Evolutionary conservation across 202 grass and related monocot species (phyloP).

Genomic region (Schoenoplectus tabernaemontani): DNA sequence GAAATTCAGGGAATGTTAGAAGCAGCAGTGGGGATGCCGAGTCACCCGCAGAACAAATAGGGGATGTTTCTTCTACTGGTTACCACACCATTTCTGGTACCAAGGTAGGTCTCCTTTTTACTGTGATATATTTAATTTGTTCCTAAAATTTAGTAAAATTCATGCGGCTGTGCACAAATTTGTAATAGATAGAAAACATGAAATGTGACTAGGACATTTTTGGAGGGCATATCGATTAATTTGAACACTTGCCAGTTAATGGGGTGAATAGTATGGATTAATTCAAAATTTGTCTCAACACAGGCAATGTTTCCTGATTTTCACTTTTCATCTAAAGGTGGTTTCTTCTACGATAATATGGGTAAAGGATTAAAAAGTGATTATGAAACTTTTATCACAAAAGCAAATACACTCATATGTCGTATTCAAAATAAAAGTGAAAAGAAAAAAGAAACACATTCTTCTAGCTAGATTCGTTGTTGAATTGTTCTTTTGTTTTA

Average conservation of each 20-base stretch:
- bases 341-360: neutral
- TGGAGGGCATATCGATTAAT: neutral
- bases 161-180: neutral
- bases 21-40: slow-evolving; percentile 20
- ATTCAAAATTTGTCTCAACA: neutral
- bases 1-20: slow-evolving; percentile 28
- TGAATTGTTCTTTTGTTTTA: neutral
- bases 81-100: slow-evolving; percentile 43
- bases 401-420: too few species aligned
- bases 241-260: too few species aligned
- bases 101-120: neutral
- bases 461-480: neutral
- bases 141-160: neutral
- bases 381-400: too few species aligned
- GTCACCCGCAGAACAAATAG: slow-evolving; percentile 29
- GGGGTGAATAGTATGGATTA: neutral
- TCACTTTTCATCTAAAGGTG: neutral
- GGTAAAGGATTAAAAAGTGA: too few species aligned
- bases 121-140: neutral
- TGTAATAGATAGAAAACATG: neutral
- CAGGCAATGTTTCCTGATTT: neutral
- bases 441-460: neutral
- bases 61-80: slow-evolving; percentile 28
- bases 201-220: neutral
- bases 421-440: too few species aligned